These are phyloP conservation scores for Nemania serpens DNA, from an alignment of 2,329 filamentous ascomycete species.

Conservation along the genomic window DNA sequence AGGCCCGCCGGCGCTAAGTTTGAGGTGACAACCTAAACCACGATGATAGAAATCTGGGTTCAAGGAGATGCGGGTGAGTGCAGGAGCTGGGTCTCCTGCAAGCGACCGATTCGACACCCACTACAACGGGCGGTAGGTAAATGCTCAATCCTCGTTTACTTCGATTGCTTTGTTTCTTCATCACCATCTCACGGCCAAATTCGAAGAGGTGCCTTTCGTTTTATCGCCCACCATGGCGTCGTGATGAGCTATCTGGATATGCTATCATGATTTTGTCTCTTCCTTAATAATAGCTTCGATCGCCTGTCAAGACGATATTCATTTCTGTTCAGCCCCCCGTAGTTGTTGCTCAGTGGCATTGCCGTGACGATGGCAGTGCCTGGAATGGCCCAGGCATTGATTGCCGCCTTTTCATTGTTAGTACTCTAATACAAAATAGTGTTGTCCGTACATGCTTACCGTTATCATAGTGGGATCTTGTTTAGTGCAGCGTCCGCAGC, in stretches of 20 bases:
- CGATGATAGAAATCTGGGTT: constrained; percentile 20
- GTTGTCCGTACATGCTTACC: constrained; percentile 35
- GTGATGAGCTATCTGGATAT: constrained; percentile 20
- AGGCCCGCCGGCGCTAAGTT: constrained; percentile 20
- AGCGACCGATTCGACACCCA: not conserved
- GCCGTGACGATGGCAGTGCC: constrained; percentile 50
- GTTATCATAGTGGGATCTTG: constrained; percentile 52
- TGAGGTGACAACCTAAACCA: constrained; percentile 21
- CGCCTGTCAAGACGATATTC: constrained; percentile 22
- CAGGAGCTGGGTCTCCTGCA: constrained; percentile 14
- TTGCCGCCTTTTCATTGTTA: constrained; percentile 61
- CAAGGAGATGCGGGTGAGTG: constrained; percentile 16
- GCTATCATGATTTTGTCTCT: constrained; percentile 22
- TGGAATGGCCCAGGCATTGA: constrained; percentile 52
- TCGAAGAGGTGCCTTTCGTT: not conserved
- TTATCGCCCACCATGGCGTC: constrained; percentile 12
- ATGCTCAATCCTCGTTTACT: constrained; percentile 2
- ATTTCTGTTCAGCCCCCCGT: constrained; percentile 20
- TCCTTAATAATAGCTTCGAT: constrained; percentile 16
- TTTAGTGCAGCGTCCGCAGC: constrained; percentile 56
- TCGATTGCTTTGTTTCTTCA: constrained; percentile 13
- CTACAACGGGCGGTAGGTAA: not conserved
- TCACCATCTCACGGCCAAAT: not conserved
- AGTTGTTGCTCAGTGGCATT: constrained; percentile 20
- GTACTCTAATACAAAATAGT: constrained; percentile 34